Percentiles rank a stretch among this genome's conserved stretches.
Conservation (phyloP, 2,329 filamentous ascomycete species). For the Exophiala bonariae region DNA sequence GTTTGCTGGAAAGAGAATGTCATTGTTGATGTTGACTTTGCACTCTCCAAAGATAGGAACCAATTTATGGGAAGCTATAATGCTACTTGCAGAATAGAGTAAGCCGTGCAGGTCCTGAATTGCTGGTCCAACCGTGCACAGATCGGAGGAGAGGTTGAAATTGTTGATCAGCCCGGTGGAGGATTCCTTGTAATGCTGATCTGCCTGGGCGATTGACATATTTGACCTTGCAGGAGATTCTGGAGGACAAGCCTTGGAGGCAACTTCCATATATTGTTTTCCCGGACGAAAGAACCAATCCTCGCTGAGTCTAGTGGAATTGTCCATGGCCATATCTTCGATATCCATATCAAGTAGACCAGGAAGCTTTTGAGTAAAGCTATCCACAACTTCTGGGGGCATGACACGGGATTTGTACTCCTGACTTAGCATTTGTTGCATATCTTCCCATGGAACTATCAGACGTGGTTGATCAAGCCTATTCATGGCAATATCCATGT, state of each 20-base stretch:
- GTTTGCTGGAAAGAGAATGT: constrained; percentile 67
- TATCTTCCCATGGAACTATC: constrained; percentile 59
- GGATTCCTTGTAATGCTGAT: constrained; percentile 30
- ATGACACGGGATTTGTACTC: constrained; percentile 50
- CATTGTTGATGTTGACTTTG: constrained; percentile 68
- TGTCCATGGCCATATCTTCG: constrained; percentile 22
- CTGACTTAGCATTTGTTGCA: constrained; percentile 51
- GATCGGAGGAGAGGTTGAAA: constrained; percentile 59
- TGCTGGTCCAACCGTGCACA: constrained; percentile 67
- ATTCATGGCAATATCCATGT: constrained; percentile 69
- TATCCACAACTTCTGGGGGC: constrained; percentile 42
- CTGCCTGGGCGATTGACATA: constrained; percentile 38
- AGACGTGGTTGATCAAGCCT: constrained; percentile 63
- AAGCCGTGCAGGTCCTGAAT: constrained; percentile 64
- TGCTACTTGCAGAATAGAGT: constrained; percentile 61
- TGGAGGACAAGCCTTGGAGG: constrained; percentile 58
- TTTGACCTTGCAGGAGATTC: constrained; percentile 57
- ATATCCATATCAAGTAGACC: constrained; percentile 28
- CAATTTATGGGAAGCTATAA: constrained; percentile 57
- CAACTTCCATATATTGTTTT: constrained; percentile 60
- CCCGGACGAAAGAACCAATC: constrained; percentile 49
- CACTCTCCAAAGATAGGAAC: constrained; percentile 69
- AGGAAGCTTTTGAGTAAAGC: constrained; percentile 44
- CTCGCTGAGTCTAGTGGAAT: constrained; percentile 39
- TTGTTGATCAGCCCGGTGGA: constrained; percentile 64